A percentile compares a stretch with the other conserved stretches of the same genome.
Evolutionary conservation across 1,284 basidiomycete genomes (phyloP).

Genomic region (Veloporphyrellus conicus): DNA sequence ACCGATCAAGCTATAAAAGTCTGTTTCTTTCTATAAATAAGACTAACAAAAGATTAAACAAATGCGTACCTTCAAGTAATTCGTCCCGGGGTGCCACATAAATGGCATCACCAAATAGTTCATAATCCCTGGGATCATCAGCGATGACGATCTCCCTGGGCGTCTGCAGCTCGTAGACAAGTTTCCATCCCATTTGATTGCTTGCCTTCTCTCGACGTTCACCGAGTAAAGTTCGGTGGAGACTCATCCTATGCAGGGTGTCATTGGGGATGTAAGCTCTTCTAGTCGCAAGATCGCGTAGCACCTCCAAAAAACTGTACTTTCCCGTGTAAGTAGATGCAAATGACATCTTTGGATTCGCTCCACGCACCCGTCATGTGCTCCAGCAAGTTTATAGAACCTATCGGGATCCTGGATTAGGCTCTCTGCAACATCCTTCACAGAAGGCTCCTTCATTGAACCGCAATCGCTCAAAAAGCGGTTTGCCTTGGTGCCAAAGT

Average conservation of each 20-base stretch:
- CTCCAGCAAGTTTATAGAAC: slow-evolving; percentile 7
- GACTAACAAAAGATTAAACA: not conserved
- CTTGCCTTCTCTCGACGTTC: slow-evolving; percentile 39
- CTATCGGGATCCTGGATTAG: slow-evolving; percentile 6
- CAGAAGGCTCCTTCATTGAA: slow-evolving; percentile 62
- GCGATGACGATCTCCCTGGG: slow-evolving; percentile 66
- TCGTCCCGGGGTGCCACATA: slow-evolving; percentile 61
- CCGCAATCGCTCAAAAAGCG: slow-evolving; percentile 81
- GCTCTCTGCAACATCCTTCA: slow-evolving; percentile 45
- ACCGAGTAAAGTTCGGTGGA: slow-evolving; percentile 67
- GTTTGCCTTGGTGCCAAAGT: slow-evolving; percentile 80
- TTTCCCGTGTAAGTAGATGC: not conserved
- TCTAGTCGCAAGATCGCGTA: slow-evolving; percentile 5
- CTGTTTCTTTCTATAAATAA: not conserved
- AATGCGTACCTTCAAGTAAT: not conserved
- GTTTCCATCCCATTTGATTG: slow-evolving; percentile 58
- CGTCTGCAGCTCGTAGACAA: slow-evolving; percentile 37
- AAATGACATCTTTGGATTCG: not conserved
- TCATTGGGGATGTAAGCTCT: slow-evolving; percentile 1
- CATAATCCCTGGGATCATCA: slow-evolving; percentile 70
- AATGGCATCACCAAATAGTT: slow-evolving; percentile 69
- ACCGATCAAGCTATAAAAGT: slow-evolving; percentile 44
- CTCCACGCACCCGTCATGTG: not conserved
- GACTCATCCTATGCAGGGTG: slow-evolving; percentile 53
- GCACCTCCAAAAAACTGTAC: slow-evolving; percentile 2